Evolutionary conservation across 1,284 basidiomycete genomes (phyloP).

Genomic region (Sutorius eximius): DNA sequence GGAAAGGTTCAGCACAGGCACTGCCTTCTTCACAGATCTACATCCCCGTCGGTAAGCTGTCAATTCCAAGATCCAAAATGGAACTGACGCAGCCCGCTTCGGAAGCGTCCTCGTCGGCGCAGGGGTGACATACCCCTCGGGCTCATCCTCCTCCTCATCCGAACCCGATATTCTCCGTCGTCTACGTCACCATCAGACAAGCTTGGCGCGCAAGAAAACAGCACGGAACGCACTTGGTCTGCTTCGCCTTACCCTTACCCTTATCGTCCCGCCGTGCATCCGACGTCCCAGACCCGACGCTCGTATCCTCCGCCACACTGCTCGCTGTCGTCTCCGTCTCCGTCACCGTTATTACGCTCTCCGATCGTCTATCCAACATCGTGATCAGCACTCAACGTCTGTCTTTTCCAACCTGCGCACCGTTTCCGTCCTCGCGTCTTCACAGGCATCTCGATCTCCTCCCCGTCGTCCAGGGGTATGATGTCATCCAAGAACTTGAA

Average conservation of each 20-base stretch:
- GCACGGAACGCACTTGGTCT: conserved; percentile 37
- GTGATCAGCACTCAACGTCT: not conserved
- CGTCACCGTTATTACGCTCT: conserved; percentile 45
- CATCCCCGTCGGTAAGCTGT: not conserved
- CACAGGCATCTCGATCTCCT: conserved; percentile 44
- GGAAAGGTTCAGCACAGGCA: too few species aligned
- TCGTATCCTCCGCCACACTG: conserved; percentile 27
- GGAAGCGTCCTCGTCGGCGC: conserved; percentile 43
- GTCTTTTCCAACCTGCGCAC: conserved; percentile 27
- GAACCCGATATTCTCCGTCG: conserved; percentile 48
- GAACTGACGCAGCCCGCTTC: conserved; percentile 44
- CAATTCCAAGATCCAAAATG: not conserved
- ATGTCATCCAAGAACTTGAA: conserved; percentile 69
- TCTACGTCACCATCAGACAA: conserved; percentile 29
- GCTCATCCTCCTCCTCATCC: conserved; percentile 36
- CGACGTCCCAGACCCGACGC: conserved; percentile 27
- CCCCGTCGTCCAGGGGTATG: conserved; percentile 54
- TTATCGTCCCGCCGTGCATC: conserved; percentile 22
- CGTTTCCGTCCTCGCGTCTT: conserved; percentile 48
- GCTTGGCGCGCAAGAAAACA: not conserved
- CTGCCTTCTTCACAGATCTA: conserved; percentile 39
- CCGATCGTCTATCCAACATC: conserved; percentile 41
- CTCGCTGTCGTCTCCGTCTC: conserved; percentile 40
- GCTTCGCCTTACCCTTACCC: conserved; percentile 33
- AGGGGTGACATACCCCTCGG: conserved; percentile 31